Conservation (phyloP, 768 basidiomycete genomes). For the Mrakia gelida region DNA sequence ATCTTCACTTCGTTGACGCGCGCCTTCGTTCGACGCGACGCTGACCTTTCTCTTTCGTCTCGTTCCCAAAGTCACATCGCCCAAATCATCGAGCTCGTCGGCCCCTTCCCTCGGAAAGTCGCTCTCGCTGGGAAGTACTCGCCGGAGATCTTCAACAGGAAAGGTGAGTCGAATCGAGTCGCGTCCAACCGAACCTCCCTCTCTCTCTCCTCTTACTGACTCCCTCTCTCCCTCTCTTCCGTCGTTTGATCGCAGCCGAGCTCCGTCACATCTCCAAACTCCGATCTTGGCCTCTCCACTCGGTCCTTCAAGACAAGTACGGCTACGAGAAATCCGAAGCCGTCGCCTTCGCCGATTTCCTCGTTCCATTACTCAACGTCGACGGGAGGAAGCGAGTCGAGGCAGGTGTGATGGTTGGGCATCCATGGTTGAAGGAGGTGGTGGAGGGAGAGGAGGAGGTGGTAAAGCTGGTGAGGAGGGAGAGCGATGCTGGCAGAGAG, state of each 20-base stretch:
- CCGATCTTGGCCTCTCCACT: constrained; percentile 79
- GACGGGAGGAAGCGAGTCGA: constrained; percentile 83
- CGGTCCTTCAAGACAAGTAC: constrained; percentile 91
- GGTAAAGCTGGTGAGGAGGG: neutral
- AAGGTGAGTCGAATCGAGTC: constrained; percentile 55
- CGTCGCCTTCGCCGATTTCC: constrained; percentile 61
- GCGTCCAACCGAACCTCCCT: neutral
- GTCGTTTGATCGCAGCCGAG: constrained; percentile 53
- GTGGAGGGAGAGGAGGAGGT: constrained; percentile 41
- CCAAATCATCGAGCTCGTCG: constrained; percentile 93
- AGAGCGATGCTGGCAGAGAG: neutral
- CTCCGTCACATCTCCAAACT: constrained; percentile 91
- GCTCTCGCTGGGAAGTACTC: constrained; percentile 90
- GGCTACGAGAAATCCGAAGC: constrained; percentile 75
- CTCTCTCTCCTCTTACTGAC: neutral
- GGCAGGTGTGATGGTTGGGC: constrained; percentile 77
- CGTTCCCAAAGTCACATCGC: constrained; percentile 68
- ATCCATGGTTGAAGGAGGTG: constrained; percentile 72
- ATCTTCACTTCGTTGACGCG: too few species aligned
- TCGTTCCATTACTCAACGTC: constrained; percentile 82
- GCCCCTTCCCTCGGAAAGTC: constrained; percentile 74
- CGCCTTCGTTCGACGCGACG: neutral
- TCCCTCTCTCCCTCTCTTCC: neutral
- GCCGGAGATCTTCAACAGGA: constrained; percentile 91
- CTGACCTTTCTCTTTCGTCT: neutral